Base-by-base conservation (phyloP, 164 flowering plant genomes). In the Aristolochia californica region DNA sequence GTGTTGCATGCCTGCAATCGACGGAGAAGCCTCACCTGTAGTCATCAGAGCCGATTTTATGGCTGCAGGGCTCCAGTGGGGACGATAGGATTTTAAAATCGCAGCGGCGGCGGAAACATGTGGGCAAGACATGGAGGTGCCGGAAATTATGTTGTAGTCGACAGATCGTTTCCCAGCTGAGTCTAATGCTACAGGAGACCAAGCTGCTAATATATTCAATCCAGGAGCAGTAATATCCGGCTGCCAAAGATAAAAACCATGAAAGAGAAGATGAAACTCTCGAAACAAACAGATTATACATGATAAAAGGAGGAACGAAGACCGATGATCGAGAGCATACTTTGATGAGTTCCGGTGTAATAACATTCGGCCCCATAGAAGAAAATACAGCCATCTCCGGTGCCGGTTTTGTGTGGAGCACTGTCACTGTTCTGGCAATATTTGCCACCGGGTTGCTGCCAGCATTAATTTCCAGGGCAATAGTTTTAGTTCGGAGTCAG, bases 11-110 rank as follows among this genome's bases (percentile, higher is more conserved):
- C 14, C 16, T 30, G 25, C 4, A n/a, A 45, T 24, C 26, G 4
- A 51, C 45, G 64, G 49, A n/a, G n/a, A n/a, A n/a, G n/a, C n/a
- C n/a, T 78, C 81, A 61, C 63, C 63, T 52, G 63, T 61, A 1
- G 63, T 61, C 63, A 61, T 53, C 55, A 80, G 65, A 38, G 85
- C 82, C 4, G 94, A 86, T 70, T 70, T 78, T 63, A 83, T 80
- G 5, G 85, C 83, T 0, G 87, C 82, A 0, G 89, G 80, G 23
- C 81, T 73, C 95, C 95, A 87, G 21, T 57, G 47, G 8, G 86
- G 88, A 55, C 72, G 82, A 68, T 76, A 80, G 0, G 89, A 80
- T 63, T 83, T 83, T 3, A 85, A 66, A 49, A 79, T 81, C 1
- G 65, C 65, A 0, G 65, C 65, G 8, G 18, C 53, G 13, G 44